phyloP scores from a whole-genome alignment of 805 yeast genomes.

The Kazachstania bromeliacearum region DNA sequence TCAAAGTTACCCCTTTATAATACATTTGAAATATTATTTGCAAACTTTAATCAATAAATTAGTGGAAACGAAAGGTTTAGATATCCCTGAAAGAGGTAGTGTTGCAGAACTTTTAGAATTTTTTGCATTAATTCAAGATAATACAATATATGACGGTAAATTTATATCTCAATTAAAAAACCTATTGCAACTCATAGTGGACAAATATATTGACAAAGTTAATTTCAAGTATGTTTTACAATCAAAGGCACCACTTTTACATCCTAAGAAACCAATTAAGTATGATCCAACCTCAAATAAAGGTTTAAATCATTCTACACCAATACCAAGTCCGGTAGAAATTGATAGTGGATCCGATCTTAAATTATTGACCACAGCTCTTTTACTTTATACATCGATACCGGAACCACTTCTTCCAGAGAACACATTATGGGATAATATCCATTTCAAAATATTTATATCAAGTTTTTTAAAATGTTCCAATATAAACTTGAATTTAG shows the following conservation, averaged over 20 bases:
- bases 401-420: background rate
- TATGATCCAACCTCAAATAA: constrained; percentile 13
- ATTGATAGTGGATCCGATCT: constrained; percentile 16
- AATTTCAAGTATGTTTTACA: constrained; percentile 16
- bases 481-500: constrained; percentile 16
- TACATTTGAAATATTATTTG: constrained; percentile 6
- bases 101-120: background rate
- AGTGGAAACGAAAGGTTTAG: background rate
- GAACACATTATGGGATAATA: constrained; percentile 9
- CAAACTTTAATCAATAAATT: constrained; percentile 4
- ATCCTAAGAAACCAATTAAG: constrained; percentile 2
- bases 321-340: constrained; percentile 18
- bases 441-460: constrained; percentile 13
- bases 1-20: constrained; percentile 7
- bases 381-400: constrained; percentile 11
- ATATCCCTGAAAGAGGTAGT: constrained; percentile 2
- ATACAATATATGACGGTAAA: background rate
- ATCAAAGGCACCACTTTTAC: constrained; percentile 3
- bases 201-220: constrained; percentile 12
- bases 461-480: constrained; percentile 18
- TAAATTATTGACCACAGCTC: constrained; percentile 9
- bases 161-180: constrained; percentile 7
- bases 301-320: constrained; percentile 8
- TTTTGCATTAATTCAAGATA: background rate
- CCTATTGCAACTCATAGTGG: constrained; percentile 9